Percentiles rank a stretch among this genome's conserved stretches.
These are phyloP conservation scores for Cyanidium caldarium DNA, from an alignment of 23 red algal genomes.

Conservation along the genomic window DNA sequence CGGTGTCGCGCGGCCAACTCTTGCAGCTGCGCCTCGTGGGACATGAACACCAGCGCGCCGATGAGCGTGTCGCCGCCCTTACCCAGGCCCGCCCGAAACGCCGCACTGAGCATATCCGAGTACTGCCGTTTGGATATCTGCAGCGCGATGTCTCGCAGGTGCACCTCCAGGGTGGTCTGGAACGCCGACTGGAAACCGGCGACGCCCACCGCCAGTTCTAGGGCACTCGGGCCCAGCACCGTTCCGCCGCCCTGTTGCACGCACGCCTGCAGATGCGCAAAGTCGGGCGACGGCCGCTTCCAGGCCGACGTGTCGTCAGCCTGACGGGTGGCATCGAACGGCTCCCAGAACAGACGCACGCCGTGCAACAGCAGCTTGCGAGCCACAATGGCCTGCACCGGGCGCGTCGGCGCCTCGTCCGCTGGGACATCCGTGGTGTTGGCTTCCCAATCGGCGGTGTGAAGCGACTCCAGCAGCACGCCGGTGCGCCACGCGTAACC, in stretches of 20 bases:
- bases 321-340: no score
- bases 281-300: no score
- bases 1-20: not conserved
- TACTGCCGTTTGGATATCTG: not conserved
- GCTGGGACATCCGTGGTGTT: not conserved
- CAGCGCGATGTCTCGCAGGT: not conserved
- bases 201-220: not conserved
- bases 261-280: no score
- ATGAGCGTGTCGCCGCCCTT: no score
- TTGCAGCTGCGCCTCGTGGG: not conserved
- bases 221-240: not conserved
- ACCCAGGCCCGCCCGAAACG: not conserved
- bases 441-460: not conserved
- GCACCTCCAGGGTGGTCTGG: not conserved
- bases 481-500: not conserved
- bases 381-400: not conserved
- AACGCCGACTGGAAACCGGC: not conserved
- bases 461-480: not conserved
- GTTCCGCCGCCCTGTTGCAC: no score
- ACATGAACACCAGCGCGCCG: not conserved
- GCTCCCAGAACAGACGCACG: not conserved
- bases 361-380: not conserved
- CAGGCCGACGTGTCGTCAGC: no score
- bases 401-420: not conserved
- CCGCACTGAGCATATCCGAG: not conserved